Conservation (phyloP, 345 rosid genomes). For the Euclidium syriacum region DNA sequence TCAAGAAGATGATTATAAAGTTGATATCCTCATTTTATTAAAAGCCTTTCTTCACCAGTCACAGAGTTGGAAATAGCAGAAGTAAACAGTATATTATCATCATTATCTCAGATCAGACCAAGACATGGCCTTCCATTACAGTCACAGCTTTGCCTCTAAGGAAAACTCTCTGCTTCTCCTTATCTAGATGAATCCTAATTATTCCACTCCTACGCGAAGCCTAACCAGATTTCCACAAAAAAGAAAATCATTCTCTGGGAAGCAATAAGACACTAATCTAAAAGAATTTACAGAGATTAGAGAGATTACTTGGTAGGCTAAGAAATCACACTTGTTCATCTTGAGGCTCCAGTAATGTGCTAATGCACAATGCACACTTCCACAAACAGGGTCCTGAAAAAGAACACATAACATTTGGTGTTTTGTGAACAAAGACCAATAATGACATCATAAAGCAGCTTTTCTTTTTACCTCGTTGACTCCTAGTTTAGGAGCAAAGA, state of each 20-base stretch:
- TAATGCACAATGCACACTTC: constrained; percentile 76
- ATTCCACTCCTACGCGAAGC: constrained; percentile 70
- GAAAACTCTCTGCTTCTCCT: constrained; percentile 48
- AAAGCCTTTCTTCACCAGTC: too few species aligned
- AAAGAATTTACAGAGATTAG: not conserved
- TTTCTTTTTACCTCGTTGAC: constrained; percentile 51
- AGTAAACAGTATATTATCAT: not conserved
- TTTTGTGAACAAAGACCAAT: not conserved
- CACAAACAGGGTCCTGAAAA: constrained; percentile 73
- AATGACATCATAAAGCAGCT: not conserved
- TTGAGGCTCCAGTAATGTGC: constrained; percentile 67
- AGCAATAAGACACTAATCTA: not conserved
- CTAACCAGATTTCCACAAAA: constrained; percentile 19
- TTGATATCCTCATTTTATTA: too few species aligned
- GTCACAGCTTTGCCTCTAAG: constrained; percentile 61
- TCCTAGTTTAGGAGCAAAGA: constrained; percentile 62
- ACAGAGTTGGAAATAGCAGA: too few species aligned
- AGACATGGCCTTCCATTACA: constrained; percentile 60
- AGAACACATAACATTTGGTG: not conserved
- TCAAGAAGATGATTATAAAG: too few species aligned
- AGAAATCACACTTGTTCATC: constrained; percentile 52
- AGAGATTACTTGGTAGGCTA: constrained; percentile 52
- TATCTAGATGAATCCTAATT: constrained; percentile 45
- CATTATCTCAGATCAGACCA: constrained; percentile 32
- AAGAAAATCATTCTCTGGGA: not conserved